phyloP scores from a whole-genome alignment of 352 stramenopile genomes.

The Achlya hypogyna region DNA sequence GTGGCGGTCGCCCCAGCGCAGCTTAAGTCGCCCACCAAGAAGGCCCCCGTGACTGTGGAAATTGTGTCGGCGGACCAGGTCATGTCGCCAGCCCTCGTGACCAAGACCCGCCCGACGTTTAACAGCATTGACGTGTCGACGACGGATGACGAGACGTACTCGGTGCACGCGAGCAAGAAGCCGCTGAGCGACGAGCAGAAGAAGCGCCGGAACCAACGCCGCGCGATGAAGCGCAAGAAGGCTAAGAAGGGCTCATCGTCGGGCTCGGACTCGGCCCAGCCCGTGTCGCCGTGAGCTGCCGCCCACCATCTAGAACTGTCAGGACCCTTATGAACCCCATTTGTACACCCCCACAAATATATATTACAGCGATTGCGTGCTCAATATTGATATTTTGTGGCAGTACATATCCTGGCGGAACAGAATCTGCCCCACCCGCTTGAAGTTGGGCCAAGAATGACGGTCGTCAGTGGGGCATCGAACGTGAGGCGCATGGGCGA shows the following conservation, averaged over 20 bases:
- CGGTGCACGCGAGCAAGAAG: neutral
- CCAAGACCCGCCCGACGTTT: neutral
- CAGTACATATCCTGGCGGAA: too few species aligned
- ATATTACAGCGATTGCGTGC: neutral
- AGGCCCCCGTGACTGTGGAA: neutral
- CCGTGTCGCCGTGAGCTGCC: neutral
- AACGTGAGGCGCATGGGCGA: slow-evolving; percentile 32
- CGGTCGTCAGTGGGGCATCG: too few species aligned
- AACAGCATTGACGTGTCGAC: slow-evolving; percentile 10
- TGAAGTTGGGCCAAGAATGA: too few species aligned
- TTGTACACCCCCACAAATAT: neutral
- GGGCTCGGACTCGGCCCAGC: neutral
- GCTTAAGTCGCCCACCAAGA: neutral
- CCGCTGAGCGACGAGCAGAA: slow-evolving; percentile 10
- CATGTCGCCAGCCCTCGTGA: neutral
- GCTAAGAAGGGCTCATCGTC: neutral
- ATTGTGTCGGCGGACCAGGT: neutral
- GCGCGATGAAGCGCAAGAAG: slow-evolving; percentile 13
- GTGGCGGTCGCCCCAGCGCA: neutral
- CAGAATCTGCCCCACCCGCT: too few species aligned
- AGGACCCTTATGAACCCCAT: neutral
- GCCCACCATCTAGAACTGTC: neutral
- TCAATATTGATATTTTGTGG: too few species aligned
- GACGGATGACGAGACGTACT: slow-evolving; percentile 4
- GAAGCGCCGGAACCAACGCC: slow-evolving; percentile 12